Conservation (phyloP, 345 rosid species). For the Eucalyptus tenuipes region DNA sequence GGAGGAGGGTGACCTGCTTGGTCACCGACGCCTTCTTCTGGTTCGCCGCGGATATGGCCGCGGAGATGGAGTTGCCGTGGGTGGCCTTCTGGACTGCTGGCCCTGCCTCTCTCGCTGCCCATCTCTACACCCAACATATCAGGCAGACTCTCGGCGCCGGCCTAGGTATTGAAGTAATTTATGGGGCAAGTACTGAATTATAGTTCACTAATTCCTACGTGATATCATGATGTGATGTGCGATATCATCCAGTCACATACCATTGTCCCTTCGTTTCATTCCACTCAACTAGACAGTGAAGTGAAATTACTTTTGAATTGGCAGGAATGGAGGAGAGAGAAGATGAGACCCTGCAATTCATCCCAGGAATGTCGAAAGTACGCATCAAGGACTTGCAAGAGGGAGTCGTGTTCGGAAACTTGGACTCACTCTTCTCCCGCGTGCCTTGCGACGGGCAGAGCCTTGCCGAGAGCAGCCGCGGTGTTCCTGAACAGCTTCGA, state of each 20-base stretch:
- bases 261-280: neutral
- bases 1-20: constrained; percentile 16
- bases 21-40: constrained; percentile 35
- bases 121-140: constrained; percentile 30
- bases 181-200: neutral
- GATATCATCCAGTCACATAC: neutral
- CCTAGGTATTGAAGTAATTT: neutral
- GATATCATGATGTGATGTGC: neutral
- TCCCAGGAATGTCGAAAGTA: constrained; percentile 25
- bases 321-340: constrained; percentile 1
- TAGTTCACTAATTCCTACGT: neutral
- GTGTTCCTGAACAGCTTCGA: constrained; percentile 28
- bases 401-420: constrained; percentile 19
- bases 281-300: neutral
- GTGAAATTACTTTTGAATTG: neutral
- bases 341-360: constrained; percentile 8
- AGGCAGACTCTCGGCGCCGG: neutral
- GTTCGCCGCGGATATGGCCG: constrained; percentile 29
- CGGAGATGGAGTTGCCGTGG: constrained; percentile 34
- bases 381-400: constrained; percentile 19
- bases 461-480: constrained; percentile 15
- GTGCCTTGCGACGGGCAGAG: constrained; percentile 16
- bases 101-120: constrained; percentile 29
- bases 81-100: constrained; percentile 32
- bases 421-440: constrained; percentile 15